Evolutionary conservation across 2,329 filamentous ascomycete genomes (phyloP).

Genomic region (Cryoendolithus antarcticus): DNA sequence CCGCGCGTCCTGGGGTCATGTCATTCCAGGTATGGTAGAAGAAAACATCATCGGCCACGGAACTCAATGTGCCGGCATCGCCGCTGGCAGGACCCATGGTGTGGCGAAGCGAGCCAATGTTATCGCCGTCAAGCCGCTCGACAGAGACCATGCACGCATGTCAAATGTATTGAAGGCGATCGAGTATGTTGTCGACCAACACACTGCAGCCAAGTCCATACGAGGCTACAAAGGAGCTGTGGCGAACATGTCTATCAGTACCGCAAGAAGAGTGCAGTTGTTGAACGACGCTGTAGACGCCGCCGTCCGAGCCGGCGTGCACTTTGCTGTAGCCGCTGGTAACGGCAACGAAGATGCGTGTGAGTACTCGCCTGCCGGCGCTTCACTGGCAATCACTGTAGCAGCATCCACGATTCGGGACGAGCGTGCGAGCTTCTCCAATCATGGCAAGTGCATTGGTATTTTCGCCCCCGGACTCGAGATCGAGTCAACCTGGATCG

Average conservation of each 20-base stretch:
- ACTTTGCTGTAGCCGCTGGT: conserved; percentile 45
- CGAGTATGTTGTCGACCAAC: conserved; percentile 33
- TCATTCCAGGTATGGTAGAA: conserved; percentile 4
- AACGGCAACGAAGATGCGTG: conserved; percentile 29
- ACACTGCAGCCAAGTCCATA: conserved; percentile 15
- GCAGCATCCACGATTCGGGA: conserved; percentile 22
- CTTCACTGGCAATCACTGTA: conserved; percentile 24
- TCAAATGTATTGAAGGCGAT: conserved; percentile 47
- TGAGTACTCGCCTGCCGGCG: conserved; percentile 23
- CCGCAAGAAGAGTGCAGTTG: conserved; percentile 27
- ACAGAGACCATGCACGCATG: conserved; percentile 29
- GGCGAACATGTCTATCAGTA: conserved; percentile 43
- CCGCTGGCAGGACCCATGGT: conserved; percentile 47
- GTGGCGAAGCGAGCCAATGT: conserved; percentile 47
- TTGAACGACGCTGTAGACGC: conserved; percentile 40
- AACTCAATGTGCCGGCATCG: conserved; percentile 52
- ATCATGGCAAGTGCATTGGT: conserved; percentile 26
- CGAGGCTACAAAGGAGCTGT: conserved; percentile 30
- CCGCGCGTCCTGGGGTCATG: conserved; percentile 12
- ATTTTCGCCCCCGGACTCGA: conserved; percentile 26
- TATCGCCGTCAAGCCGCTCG: conserved; percentile 47
- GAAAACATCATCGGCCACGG: conserved; percentile 48
- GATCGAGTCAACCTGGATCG: conserved; percentile 36
- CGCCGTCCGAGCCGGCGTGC: conserved; percentile 36
- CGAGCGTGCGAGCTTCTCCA: conserved; percentile 24